phyloP scores from a whole-genome alignment of 2,329 filamentous ascomycete genomes.

The Periconia macrospinosa region DNA sequence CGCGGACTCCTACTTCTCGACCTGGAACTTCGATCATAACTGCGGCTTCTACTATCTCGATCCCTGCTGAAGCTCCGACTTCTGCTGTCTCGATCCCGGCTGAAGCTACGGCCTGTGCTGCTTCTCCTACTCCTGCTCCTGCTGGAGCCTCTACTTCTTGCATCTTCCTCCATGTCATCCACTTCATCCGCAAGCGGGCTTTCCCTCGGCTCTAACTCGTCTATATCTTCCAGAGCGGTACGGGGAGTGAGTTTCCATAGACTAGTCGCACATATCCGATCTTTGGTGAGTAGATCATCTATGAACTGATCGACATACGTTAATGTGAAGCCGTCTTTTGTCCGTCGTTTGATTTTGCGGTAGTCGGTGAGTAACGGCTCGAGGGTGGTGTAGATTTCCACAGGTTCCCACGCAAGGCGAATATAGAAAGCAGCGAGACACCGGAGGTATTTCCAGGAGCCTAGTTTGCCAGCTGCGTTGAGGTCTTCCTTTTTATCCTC shows the following conservation, averaged over 20 bases:
- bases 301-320: slow-evolving; percentile 91
- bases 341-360: slow-evolving; percentile 78
- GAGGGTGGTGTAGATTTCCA: slow-evolving; percentile 76
- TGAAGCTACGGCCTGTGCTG: not conserved
- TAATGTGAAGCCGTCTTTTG: slow-evolving; percentile 72
- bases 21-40: slow-evolving; percentile 2
- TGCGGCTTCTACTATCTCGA: slow-evolving; percentile 5
- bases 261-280: slow-evolving; percentile 87
- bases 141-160: slow-evolving; percentile 1
- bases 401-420: slow-evolving; percentile 79
- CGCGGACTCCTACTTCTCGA: slow-evolving; percentile 4
- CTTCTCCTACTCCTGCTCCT: slow-evolving; percentile 1
- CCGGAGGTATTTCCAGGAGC: slow-evolving; percentile 74
- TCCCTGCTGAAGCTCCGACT: slow-evolving; percentile 2
- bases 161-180: slow-evolving; percentile 69
- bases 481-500: slow-evolving; percentile 17
- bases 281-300: slow-evolving; percentile 86
- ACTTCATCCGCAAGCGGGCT: slow-evolving; percentile 77
- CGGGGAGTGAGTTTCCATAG: slow-evolving; percentile 88
- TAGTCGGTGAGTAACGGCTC: slow-evolving; percentile 83
- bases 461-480: slow-evolving; percentile 30
- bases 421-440: slow-evolving; percentile 92
- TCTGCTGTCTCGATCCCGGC: not conserved
- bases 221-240: slow-evolving; percentile 83
- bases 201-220: slow-evolving; percentile 79